These are phyloP conservation scores for Salvia sclarea DNA, from an alignment of 305 asterid genomes.

Conservation along the genomic window DNA sequence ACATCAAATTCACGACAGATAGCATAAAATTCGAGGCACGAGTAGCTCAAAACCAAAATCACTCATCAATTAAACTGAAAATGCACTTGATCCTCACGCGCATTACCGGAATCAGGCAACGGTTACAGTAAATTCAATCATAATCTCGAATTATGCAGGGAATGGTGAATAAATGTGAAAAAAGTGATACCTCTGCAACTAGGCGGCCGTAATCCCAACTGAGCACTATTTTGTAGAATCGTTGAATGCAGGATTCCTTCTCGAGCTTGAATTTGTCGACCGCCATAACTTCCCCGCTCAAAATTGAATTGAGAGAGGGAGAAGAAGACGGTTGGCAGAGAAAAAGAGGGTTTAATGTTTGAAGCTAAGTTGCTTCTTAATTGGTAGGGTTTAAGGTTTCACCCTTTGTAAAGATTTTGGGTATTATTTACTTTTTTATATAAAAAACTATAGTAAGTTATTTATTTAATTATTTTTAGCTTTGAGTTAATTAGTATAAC, in stretches of 20 bases:
- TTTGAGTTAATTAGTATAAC: too few species aligned
- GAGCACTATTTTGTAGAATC: slow-evolving; percentile 79
- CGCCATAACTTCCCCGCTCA: slow-evolving; percentile 49
- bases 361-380: neutral
- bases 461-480: too few species aligned
- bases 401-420: neutral
- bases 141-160: neutral
- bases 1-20: neutral
- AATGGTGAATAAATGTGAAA: neutral
- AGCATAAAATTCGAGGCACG: neutral
- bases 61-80: neutral
- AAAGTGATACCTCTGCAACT: slow-evolving; percentile 61
- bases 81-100: neutral
- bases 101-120: slow-evolving; percentile 6
- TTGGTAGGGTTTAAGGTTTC: neutral
- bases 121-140: neutral
- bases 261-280: slow-evolving; percentile 64
- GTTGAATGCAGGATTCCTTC: slow-evolving; percentile 60
- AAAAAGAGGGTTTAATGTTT: neutral
- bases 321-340: neutral
- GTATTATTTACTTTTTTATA: too few species aligned
- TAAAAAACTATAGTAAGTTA: too few species aligned
- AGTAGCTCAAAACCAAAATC: slow-evolving; percentile 1
- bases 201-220: slow-evolving; percentile 83
- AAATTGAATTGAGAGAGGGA: neutral